These are phyloP conservation scores for Melanogaster broomeanus DNA, from an alignment of 768 basidiomycete species.

Conservation along the genomic window DNA sequence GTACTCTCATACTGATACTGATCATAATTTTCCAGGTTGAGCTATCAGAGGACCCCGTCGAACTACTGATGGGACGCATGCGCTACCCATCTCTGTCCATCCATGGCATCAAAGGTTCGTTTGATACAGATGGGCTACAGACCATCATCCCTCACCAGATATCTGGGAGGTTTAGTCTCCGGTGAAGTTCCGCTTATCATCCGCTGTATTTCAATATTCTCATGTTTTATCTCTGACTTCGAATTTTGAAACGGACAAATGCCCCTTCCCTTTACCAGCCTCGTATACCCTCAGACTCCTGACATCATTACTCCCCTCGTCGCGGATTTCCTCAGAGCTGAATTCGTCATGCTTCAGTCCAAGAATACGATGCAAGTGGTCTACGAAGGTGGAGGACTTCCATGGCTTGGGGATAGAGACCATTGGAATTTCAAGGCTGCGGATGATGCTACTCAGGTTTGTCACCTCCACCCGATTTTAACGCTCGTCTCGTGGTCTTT, in stretches of 20 bases:
- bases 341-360: conserved; percentile 77
- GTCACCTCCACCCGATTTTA: too few species aligned
- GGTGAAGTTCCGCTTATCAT: conserved; percentile 36
- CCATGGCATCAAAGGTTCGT: conserved; percentile 70
- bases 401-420: conserved; percentile 77
- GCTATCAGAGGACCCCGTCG: conserved; percentile 50
- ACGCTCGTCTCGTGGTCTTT: too few species aligned
- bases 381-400: conserved; percentile 70
- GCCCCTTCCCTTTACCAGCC: too few species aligned
- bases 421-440: conserved; percentile 92
- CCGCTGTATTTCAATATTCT: too few species aligned
- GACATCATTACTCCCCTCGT: conserved; percentile 68
- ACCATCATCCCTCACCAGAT: conserved; percentile 64
- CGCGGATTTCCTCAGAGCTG: conserved; percentile 59
- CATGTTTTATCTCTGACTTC: too few species aligned
- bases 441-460: conserved; percentile 70
- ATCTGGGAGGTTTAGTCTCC: conserved; percentile 62
- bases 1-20: too few species aligned
- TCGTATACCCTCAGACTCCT: conserved; percentile 82
- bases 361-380: conserved; percentile 77
- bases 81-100: conserved; percentile 58
- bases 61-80: conserved; percentile 63
- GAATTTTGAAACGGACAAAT: too few species aligned
- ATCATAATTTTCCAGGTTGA: conserved; percentile 37
- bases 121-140: conserved; percentile 51